A percentile compares a stretch with the other conserved stretches of the same genome.
Evolutionary conservation across 768 basidiomycete species (phyloP).

Genomic region (Podaxis mareebaensis): DNA sequence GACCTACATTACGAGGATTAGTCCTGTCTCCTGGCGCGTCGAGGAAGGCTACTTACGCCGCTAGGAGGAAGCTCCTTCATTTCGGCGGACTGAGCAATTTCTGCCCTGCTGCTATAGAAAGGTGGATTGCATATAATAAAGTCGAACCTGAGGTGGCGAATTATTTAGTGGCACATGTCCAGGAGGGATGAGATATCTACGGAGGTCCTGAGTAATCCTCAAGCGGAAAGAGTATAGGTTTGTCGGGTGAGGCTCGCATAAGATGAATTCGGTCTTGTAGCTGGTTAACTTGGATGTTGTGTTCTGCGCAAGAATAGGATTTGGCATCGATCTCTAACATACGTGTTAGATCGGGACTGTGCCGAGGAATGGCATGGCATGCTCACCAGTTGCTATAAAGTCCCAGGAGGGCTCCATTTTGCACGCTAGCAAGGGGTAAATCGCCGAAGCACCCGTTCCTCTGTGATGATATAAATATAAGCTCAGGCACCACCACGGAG

Average conservation of each 20-base stretch:
- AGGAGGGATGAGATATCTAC: constrained; percentile 14
- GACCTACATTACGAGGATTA: constrained; percentile 43
- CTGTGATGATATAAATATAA: constrained; percentile 35
- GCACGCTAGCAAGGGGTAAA: constrained; percentile 82
- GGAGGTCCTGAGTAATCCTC: constrained; percentile 18
- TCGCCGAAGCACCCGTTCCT: constrained; percentile 88
- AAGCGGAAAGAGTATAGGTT: constrained; percentile 49
- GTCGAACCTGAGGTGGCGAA: constrained; percentile 44
- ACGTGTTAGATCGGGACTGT: neutral
- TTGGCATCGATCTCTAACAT: constrained; percentile 65
- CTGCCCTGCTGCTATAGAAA: constrained; percentile 80
- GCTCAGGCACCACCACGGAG: neutral
- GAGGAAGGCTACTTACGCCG: constrained; percentile 51
- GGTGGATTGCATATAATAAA: constrained; percentile 98
- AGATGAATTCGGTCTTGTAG: constrained; percentile 54
- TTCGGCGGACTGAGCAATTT: constrained; percentile 58
- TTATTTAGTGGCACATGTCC: neutral
- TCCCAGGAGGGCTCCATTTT: constrained; percentile 51
- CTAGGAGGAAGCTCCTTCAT: constrained; percentile 67
- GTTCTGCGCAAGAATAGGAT: constrained; percentile 56
- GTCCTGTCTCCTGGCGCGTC: neutral
- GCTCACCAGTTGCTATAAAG: constrained; percentile 69
- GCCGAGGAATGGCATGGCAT: neutral
- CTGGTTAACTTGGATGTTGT: constrained; percentile 59
- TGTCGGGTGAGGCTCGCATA: constrained; percentile 33